These are phyloP conservation scores for Lithospermum erythrorhizon DNA, from an alignment of 257 asterid genomes.

Conservation along the genomic window DNA sequence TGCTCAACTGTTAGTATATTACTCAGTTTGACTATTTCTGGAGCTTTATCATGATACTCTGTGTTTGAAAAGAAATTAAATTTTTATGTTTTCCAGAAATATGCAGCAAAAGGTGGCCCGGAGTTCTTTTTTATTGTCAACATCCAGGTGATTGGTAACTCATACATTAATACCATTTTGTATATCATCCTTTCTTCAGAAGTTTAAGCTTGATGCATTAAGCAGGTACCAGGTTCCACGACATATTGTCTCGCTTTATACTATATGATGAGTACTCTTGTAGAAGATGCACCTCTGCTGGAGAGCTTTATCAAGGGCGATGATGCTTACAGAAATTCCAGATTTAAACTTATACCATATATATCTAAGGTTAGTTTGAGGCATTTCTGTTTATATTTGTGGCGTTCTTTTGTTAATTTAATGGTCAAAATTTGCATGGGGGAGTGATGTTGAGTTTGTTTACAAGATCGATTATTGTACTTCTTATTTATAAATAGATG, in stretches of 20 bases:
- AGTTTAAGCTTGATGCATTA: not conserved
- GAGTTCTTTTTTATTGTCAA: slow-evolving; percentile 88
- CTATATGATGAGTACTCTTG: slow-evolving; percentile 84
- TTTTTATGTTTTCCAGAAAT: slow-evolving; percentile 34
- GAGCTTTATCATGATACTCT: slow-evolving; percentile 8
- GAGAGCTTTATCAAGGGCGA: slow-evolving; percentile 90
- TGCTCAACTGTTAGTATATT: not conserved
- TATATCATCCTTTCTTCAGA: not conserved
- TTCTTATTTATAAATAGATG: too few relatives aligned
- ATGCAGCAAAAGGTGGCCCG: slow-evolving; percentile 83
- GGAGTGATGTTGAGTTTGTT: too few relatives aligned
- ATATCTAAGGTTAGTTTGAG: slow-evolving; percentile 61
- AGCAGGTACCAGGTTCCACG: slow-evolving; percentile 90
- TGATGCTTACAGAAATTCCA: slow-evolving; percentile 84
- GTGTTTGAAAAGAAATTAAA: slow-evolving; percentile 9
- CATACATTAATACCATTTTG: slow-evolving; percentile 8
- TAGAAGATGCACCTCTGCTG: slow-evolving; percentile 79
- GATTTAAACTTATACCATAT: slow-evolving; percentile 98
- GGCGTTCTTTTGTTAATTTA: too few relatives aligned
- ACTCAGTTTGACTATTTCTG: slow-evolving; percentile 4
- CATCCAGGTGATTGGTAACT: slow-evolving; percentile 64
- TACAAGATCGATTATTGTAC: slow-evolving; percentile 64
- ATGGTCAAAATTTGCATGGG: not conserved
- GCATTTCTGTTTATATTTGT: not conserved
- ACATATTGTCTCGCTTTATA: slow-evolving; percentile 74